Evolutionary conservation across 2,329 filamentous ascomycete species (phyloP), one percentile per base, ranked within the genome.

Genomic region (Calonectria pauciramosa): DNA sequence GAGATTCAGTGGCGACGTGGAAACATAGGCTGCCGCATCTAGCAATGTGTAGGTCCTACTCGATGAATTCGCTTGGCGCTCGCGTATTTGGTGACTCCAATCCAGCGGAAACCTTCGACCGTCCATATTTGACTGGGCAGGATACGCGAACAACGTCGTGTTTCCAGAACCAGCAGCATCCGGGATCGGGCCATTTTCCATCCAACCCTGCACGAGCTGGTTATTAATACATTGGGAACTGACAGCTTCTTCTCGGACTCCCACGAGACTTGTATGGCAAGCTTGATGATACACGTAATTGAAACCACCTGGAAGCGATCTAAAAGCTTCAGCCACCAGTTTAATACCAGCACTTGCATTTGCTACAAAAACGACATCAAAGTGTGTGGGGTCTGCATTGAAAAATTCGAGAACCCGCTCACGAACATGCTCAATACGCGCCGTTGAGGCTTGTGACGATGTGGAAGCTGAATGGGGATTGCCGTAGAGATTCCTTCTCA

Each of bases 291-390:
- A 60, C 3, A 60, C 36, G 8, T 60, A 60, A 18, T 38, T 18
- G 9, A 60, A 60, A 9, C 56, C 56, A n/a, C 56, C 56, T 9
- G 56, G 56, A n/a, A n/a, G 23, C 18, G 56, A 34, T 28, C 56
- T 23, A 26, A 60, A 60, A 20, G 56, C 56, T 38, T 60, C 56
- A 2, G 56, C 13, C 16, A 60, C 56, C 3, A 60, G n/a, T 3
- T 41, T 60, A 20, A 60, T 41, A 2, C 56, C 56, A 3, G 56
- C 56, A 28, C 56, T 60, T 41, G 56, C 34, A 26, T 60, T 60
- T 60, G 56, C 56, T 38, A 60, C 56, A 28, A 60, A 60, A 14
- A 60, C 56, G 4, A 60, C 56, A 60, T 60, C 56, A 41, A 60
- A 60, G 3, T 38, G 13, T 13, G 56, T 10, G 0, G 56, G 34